Percentiles rank a stretch among this genome's conserved stretches.
Evolutionary conservation across 768 basidiomycete genomes (phyloP).

Genomic region (Mycena amicta): DNA sequence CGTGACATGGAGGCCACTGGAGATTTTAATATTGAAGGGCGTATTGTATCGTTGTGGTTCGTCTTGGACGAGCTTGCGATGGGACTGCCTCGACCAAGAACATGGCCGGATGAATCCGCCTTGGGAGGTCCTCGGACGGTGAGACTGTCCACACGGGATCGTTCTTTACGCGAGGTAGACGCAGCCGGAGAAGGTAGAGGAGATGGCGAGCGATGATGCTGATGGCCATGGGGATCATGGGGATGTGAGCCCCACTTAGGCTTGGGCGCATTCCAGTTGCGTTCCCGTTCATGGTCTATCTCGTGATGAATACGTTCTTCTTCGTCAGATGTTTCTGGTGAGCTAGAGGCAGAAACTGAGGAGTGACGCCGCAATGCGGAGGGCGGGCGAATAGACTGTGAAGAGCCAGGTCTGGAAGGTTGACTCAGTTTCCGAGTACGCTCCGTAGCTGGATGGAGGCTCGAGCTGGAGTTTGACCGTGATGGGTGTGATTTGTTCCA

Average conservation of each 20-base stretch:
- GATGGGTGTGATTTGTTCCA: slow-evolving; percentile 53
- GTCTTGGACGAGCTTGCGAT: background rate
- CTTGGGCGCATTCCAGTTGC: slow-evolving; percentile 72
- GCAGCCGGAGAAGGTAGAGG: slow-evolving; percentile 21
- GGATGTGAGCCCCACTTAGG: slow-evolving; percentile 50
- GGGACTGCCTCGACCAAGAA: slow-evolving; percentile 3
- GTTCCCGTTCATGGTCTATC: slow-evolving; percentile 54
- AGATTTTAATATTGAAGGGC: no score
- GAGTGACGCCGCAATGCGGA: slow-evolving; percentile 38
- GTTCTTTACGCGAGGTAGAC: slow-evolving; percentile 16
- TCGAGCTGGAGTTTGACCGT: slow-evolving; percentile 43
- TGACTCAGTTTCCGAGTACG: slow-evolving; percentile 34
- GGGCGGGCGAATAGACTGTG: slow-evolving; percentile 37
- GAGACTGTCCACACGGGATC: slow-evolving; percentile 27
- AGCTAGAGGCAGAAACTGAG: slow-evolving; percentile 34
- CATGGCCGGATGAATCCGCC: slow-evolving; percentile 24
- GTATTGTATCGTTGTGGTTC: no score
- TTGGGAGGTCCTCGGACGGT: slow-evolving; percentile 18
- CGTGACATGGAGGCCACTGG: slow-evolving; percentile 3
- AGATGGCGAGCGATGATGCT: slow-evolving; percentile 20
- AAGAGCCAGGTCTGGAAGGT: slow-evolving; percentile 44
- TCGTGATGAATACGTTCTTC: slow-evolving; percentile 37
- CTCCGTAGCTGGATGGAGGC: slow-evolving; percentile 39
- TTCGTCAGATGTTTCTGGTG: slow-evolving; percentile 40
- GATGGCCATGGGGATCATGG: slow-evolving; percentile 8